A percentile compares a stretch with the other conserved stretches of the same genome.
phyloP scores from a whole-genome alignment of 2,329 filamentous ascomycete species.

The Ascochyta viciae-villosae region DNA sequence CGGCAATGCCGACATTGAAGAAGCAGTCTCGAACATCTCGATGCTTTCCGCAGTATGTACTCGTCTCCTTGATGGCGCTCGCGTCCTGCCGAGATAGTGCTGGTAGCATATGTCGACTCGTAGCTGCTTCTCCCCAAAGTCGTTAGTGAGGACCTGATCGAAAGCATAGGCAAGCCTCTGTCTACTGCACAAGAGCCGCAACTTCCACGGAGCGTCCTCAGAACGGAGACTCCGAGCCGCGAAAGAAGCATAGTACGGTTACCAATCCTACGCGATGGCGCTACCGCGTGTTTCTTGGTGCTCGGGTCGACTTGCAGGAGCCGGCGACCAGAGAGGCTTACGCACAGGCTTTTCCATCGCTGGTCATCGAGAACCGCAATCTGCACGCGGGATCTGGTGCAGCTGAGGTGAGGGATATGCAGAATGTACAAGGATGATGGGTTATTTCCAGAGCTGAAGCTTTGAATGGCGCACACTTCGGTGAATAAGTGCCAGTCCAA shows the following conservation, averaged over 20 bases:
- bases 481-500: background rate
- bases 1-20: constrained; percentile 9
- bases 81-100: background rate
- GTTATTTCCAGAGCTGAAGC: constrained; percentile 8
- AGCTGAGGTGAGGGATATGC: constrained; percentile 6
- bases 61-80: background rate
- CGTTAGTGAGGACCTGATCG: background rate
- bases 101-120: background rate
- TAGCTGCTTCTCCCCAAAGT: background rate
- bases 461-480: background rate
- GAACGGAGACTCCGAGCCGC: constrained; percentile 5
- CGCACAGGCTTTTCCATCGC: constrained; percentile 1
- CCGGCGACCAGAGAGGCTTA: constrained; percentile 8
- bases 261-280: constrained; percentile 6
- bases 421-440: background rate
- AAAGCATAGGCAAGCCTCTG: constrained; percentile 2
- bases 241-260: constrained; percentile 9
- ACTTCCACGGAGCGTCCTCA: constrained; percentile 2
- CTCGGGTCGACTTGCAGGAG: constrained; percentile 7
- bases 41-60: background rate
- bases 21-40: background rate
- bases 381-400: constrained; percentile 2
- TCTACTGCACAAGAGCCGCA: constrained; percentile 10
- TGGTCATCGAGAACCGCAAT: background rate
- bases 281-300: constrained; percentile 6